Percentiles rank a stretch among this genome's conserved stretches.
Evolutionary conservation across 768 basidiomycete species (phyloP).

Genomic region (Rhizopogon rudus): DNA sequence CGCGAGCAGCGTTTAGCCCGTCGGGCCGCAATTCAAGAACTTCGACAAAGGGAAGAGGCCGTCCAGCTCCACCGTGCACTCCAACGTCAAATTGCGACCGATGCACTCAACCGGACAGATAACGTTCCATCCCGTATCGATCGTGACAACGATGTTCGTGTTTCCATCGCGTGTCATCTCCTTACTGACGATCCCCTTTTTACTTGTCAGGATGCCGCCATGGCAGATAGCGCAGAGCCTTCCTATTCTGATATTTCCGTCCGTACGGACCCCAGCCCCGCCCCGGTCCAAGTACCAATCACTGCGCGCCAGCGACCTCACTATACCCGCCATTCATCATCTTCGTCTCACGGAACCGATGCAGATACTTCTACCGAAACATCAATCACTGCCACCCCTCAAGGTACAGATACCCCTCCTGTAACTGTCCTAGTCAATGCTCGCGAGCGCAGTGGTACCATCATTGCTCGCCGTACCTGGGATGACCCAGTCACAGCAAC

Average conservation of each 20-base stretch:
- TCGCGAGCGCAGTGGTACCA: slow-evolving; percentile 73
- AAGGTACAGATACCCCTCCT: slow-evolving; percentile 55
- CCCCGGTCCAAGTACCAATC: slow-evolving; percentile 12
- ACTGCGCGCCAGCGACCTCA: slow-evolving; percentile 15
- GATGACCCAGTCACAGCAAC: slow-evolving; percentile 31
- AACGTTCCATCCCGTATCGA: slow-evolving; percentile 5
- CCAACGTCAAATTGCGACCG: slow-evolving; percentile 42
- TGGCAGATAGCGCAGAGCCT: slow-evolving; percentile 21
- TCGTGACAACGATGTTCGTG: slow-evolving; percentile 17
- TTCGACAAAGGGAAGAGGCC: slow-evolving; percentile 58
- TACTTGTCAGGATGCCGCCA: slow-evolving; percentile 27
- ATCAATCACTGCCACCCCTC: slow-evolving; percentile 55
- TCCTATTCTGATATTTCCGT: slow-evolving; percentile 18
- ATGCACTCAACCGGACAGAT: slow-evolving; percentile 19
- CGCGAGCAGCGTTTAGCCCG: slow-evolving; percentile 68
- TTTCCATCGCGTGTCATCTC: not conserved
- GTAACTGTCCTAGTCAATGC: slow-evolving; percentile 50
- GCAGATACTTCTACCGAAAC: slow-evolving; percentile 60
- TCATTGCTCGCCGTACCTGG: slow-evolving; percentile 64
- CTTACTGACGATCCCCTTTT: not conserved
- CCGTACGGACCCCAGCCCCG: slow-evolving; percentile 15
- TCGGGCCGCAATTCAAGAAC: slow-evolving; percentile 49
- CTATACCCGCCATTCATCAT: slow-evolving; percentile 16
- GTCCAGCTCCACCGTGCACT: slow-evolving; percentile 53
- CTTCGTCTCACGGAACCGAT: slow-evolving; percentile 40